Percentiles rank a stretch among this genome's conserved stretches.
phyloP scores from a whole-genome alignment of 345 rosid species.

The Ceriops decandra region DNA sequence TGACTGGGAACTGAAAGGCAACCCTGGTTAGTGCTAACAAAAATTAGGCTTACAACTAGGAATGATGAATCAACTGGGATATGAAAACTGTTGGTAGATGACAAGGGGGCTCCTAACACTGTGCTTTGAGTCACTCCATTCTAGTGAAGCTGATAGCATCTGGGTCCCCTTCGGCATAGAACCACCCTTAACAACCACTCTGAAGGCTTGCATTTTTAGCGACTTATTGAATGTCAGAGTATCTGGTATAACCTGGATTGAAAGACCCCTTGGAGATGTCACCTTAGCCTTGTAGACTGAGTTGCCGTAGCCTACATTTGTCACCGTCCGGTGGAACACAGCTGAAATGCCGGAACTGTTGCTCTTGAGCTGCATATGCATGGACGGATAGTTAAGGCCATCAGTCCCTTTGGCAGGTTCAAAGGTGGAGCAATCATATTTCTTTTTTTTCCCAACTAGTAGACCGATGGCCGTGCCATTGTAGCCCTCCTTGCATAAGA shows the following conservation, averaged over 20 bases:
- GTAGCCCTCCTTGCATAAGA: constrained; percentile 77
- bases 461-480: constrained; percentile 50
- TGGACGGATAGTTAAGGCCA: constrained; percentile 81
- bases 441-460: constrained; percentile 43
- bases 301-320: constrained; percentile 42
- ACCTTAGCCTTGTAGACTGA: constrained; percentile 51
- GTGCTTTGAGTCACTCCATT: constrained; percentile 59
- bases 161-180: constrained; percentile 14
- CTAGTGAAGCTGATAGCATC: constrained; percentile 46
- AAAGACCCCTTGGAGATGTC: constrained; percentile 43
- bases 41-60: neutral
- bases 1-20: no score
- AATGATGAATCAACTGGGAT: neutral
- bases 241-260: constrained; percentile 47
- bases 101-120: constrained; percentile 56
- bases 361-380: constrained; percentile 50
- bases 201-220: constrained; percentile 41
- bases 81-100: constrained; percentile 18
- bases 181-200: constrained; percentile 51
- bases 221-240: constrained; percentile 33
- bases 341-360: constrained; percentile 34
- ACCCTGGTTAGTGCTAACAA: neutral
- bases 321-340: constrained; percentile 57
- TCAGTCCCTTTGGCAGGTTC: constrained; percentile 56
- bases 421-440: constrained; percentile 42